These are phyloP conservation scores for Neurospora sp. DNA, from an alignment of 495 filamentous ascomycete genomes.

Conservation along the genomic window DNA sequence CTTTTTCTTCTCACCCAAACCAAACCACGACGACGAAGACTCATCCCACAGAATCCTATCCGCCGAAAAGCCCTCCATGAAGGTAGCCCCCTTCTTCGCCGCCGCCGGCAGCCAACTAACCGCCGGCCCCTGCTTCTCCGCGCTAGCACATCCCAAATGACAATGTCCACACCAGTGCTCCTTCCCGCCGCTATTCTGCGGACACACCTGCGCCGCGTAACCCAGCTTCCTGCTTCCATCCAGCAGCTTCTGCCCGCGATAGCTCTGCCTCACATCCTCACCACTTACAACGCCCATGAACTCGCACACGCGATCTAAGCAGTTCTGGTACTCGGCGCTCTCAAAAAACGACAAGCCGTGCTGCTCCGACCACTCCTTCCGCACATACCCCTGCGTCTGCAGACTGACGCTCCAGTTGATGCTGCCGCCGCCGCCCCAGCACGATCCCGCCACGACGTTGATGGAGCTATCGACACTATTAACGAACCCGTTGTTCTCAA, in stretches of 20 bases:
- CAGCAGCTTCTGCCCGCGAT: conserved; percentile 54
- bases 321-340: conserved; percentile 61
- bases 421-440: conserved; percentile 80
- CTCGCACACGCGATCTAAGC: conserved; percentile 52
- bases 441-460: conserved; percentile 54
- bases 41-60: conserved; percentile 58
- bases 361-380: conserved; percentile 68
- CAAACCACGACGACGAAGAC: conserved; percentile 11
- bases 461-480: conserved; percentile 54
- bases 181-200: conserved; percentile 66
- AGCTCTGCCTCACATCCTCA: conserved; percentile 58
- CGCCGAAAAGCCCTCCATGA: conserved; percentile 68
- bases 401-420: conserved; percentile 83
- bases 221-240: conserved; percentile 70
- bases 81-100: conserved; percentile 58
- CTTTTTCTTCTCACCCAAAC: conserved; percentile 21
- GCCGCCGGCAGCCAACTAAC: conserved; percentile 74
- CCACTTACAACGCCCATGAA: conserved; percentile 51
- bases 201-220: conserved; percentile 56
- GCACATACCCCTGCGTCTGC: conserved; percentile 70
- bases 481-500: conserved; percentile 44
- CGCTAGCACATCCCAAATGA: conserved; percentile 59
- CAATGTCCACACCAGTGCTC: conserved; percentile 76
- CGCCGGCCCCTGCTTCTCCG: conserved; percentile 67
- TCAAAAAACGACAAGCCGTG: conserved; percentile 66